These are phyloP conservation scores for Atractiella rhizophila DNA, from an alignment of 768 basidiomycete species.

Conservation along the genomic window DNA sequence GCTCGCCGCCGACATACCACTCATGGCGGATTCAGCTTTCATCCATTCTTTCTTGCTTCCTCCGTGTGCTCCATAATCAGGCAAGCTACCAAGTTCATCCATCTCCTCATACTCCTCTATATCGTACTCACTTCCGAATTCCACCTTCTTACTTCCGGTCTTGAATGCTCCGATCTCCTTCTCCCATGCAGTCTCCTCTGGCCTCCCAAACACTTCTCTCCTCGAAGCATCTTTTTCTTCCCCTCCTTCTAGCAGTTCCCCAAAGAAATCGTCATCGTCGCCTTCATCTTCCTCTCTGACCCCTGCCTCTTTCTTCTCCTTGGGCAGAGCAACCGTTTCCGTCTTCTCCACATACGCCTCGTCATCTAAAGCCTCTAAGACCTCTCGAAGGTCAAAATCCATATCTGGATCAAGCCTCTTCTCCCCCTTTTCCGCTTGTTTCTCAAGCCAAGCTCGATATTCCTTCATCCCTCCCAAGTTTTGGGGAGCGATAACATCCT, in stretches of 20 bases:
- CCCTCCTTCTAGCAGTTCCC: conserved; percentile 20
- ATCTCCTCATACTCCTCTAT: conserved; percentile 62
- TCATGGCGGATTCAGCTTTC: no score
- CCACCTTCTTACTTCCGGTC: no score
- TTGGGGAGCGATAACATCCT: no score
- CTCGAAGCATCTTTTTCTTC: conserved; percentile 26
- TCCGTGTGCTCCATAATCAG: no score
- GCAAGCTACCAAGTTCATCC: no score
- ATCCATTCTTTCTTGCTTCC: no score
- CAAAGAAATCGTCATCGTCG: conserved; percentile 32
- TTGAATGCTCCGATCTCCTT: conserved; percentile 9
- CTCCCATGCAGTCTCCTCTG: background rate
- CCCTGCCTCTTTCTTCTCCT: conserved; percentile 39
- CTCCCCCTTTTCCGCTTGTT: background rate
- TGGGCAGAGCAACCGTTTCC: no score
- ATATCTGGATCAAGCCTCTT: conserved; percentile 81
- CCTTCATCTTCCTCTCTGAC: conserved; percentile 40
- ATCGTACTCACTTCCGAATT: conserved; percentile 10
- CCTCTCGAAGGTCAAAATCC: conserved; percentile 82
- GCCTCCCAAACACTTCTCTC: background rate
- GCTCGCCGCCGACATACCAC: conserved; percentile 93
- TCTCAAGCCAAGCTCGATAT: no score
- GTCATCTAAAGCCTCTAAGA: conserved; percentile 79
- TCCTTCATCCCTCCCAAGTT: no score
- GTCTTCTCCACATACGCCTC: conserved; percentile 71